phyloP scores from a whole-genome alignment of 257 asterid genomes.

The Anisodus acutangulus region DNA sequence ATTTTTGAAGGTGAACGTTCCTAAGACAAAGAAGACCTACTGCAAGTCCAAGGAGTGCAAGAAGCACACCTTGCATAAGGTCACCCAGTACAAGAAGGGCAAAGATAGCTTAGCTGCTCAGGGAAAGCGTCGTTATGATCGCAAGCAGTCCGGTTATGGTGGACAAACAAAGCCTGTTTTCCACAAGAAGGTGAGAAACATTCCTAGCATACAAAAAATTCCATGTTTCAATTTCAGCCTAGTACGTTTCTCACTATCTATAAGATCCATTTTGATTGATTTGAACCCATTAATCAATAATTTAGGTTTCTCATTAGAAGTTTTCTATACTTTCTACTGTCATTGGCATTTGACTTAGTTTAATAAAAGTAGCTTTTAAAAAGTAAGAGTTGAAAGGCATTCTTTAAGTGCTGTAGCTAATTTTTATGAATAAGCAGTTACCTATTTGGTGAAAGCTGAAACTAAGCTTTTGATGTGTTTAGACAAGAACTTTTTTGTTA shows the following conservation, averaged over 20 bases:
- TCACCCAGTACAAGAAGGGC: constrained; percentile 23
- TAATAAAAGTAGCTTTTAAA: too few relatives aligned
- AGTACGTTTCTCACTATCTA: not conserved
- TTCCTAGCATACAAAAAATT: too few relatives aligned
- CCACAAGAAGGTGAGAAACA: constrained; percentile 20
- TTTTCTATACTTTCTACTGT: not conserved
- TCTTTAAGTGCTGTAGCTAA: not conserved
- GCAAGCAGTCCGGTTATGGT: constrained; percentile 25
- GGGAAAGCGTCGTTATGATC: constrained; percentile 31
- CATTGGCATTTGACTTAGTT: too few relatives aligned
- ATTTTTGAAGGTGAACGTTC: constrained; percentile 26
- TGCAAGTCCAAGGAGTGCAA: constrained; percentile 28
- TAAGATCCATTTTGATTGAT: too few relatives aligned
- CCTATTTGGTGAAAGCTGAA: not conserved
- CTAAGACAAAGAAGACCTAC: constrained; percentile 23
- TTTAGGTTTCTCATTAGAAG: not conserved
- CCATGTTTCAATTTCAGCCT: too few relatives aligned
- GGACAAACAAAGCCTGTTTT: constrained; percentile 21
- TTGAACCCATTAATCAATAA: too few relatives aligned
- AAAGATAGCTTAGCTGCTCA: constrained; percentile 31
- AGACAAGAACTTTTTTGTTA: not conserved
- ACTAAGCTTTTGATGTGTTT: not conserved
- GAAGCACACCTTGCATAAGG: constrained; percentile 32
- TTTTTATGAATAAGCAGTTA: not conserved
- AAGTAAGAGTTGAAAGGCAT: not conserved